These are phyloP conservation scores for Monotropa hypopitys DNA, from an alignment of 179 eudicot species.

Conservation along the genomic window DNA sequence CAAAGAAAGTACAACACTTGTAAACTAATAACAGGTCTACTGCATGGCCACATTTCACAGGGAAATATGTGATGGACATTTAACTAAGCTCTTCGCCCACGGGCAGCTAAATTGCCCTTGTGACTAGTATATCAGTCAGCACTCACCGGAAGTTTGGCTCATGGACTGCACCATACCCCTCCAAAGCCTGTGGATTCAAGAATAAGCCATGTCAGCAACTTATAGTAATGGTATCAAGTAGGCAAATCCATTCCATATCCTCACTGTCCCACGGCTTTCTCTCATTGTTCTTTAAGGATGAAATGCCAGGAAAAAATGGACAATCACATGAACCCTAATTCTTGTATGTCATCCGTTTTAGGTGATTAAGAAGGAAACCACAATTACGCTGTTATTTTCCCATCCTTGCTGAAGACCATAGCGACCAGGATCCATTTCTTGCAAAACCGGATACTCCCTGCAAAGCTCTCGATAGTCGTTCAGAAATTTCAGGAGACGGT, in stretches of 20 bases:
- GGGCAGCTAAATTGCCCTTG: conserved; percentile 10
- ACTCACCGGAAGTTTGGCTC: conserved; percentile 93
- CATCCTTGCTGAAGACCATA: conserved; percentile 98
- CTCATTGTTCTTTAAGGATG: conserved; percentile 71
- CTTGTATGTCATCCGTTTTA: conserved; percentile 80
- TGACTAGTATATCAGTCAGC: conserved; percentile 17
- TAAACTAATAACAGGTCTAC: neutral
- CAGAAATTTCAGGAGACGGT: conserved; percentile 39
- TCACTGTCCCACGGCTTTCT: conserved; percentile 82
- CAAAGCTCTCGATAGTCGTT: neutral
- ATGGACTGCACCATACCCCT: conserved; percentile 86
- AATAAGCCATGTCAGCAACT: conserved; percentile 94
- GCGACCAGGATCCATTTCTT: conserved; percentile 90
- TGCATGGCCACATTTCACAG: neutral
- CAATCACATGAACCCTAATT: conserved; percentile 87
- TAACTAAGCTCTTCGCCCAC: neutral
- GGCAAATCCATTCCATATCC: conserved; percentile 95
- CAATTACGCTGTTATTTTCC: conserved; percentile 99
- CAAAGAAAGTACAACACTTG: neutral
- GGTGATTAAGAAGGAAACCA: conserved; percentile 96
- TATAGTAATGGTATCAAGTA: conserved; percentile 57
- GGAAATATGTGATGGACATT: neutral
- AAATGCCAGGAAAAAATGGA: conserved; percentile 59
- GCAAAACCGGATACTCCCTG: conserved; percentile 42
- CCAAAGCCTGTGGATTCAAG: conserved; percentile 99